Conservation (phyloP, 768 basidiomycete species). For the Exsudoporus frostii region DNA sequence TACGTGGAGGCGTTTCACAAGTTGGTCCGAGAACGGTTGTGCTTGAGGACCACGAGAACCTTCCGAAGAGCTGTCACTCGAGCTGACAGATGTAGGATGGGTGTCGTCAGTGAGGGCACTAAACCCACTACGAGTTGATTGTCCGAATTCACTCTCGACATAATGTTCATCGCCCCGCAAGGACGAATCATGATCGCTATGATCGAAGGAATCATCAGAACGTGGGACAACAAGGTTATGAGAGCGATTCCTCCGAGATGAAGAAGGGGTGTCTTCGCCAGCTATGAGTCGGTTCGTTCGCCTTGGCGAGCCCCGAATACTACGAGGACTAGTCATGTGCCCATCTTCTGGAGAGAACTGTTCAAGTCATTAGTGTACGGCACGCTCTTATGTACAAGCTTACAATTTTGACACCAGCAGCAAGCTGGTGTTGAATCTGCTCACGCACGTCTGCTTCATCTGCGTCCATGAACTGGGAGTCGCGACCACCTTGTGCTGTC, state of each 20-base stretch:
- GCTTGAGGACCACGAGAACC: slow-evolving; percentile 34
- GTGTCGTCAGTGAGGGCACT: slow-evolving; percentile 49
- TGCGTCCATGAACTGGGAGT: slow-evolving; percentile 88
- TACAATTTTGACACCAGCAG: slow-evolving; percentile 70
- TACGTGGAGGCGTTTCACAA: slow-evolving; percentile 54
- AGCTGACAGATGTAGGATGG: slow-evolving; percentile 53
- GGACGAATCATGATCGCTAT: slow-evolving; percentile 42
- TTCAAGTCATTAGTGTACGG: slow-evolving; percentile 13
- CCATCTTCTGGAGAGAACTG: slow-evolving; percentile 63
- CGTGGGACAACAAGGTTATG: slow-evolving; percentile 43
- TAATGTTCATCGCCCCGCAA: slow-evolving; percentile 48
- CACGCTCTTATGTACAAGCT: slow-evolving; percentile 21
- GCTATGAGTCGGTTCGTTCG: slow-evolving; percentile 39
- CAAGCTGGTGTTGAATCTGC: slow-evolving; percentile 84
- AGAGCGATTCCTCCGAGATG: slow-evolving; percentile 38
- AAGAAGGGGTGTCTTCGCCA: slow-evolving; percentile 40
- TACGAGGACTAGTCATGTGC: slow-evolving; percentile 62
- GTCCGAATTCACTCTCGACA: slow-evolving; percentile 54
- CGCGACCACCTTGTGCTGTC: slow-evolving; percentile 47
- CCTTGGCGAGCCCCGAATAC: slow-evolving; percentile 66
- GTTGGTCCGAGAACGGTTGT: slow-evolving; percentile 58
- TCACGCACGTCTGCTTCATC: slow-evolving; percentile 80
- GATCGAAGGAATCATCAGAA: slow-evolving; percentile 41
- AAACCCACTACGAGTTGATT: slow-evolving; percentile 38
- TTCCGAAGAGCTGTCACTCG: slow-evolving; percentile 40